Evolutionary conservation across 2,329 filamentous ascomycete species (phyloP).

Genomic region (Apiospora hydei): DNA sequence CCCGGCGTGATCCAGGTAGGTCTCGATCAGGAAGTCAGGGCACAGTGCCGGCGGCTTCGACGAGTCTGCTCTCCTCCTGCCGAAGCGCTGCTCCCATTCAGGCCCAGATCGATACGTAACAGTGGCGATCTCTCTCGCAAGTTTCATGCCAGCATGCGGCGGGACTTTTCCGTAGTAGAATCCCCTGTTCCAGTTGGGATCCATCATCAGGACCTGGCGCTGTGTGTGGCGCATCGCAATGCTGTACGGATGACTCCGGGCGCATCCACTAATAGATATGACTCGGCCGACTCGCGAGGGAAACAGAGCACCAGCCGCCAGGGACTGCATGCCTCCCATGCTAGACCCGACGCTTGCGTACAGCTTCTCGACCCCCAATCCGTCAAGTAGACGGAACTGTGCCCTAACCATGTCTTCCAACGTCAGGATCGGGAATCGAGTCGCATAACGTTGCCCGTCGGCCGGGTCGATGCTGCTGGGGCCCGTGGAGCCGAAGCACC

Average conservation of each 20-base stretch:
- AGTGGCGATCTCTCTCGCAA: slow-evolving; percentile 95
- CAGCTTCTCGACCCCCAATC: slow-evolving; percentile 76
- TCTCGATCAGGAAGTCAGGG: slow-evolving; percentile 96
- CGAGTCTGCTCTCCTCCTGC: slow-evolving; percentile 83
- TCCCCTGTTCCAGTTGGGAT: slow-evolving; percentile 94
- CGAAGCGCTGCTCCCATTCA: slow-evolving; percentile 97
- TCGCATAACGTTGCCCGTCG: slow-evolving; percentile 88
- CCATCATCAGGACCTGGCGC: slow-evolving; percentile 98
- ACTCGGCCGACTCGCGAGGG: slow-evolving; percentile 82
- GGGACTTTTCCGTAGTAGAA: slow-evolving; percentile 92
- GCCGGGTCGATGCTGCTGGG: slow-evolving; percentile 88
- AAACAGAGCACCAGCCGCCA: slow-evolving; percentile 86
- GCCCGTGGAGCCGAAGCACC: slow-evolving; percentile 95
- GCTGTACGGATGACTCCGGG: slow-evolving; percentile 93
- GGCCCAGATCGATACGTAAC: slow-evolving; percentile 96
- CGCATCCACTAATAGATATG: slow-evolving; percentile 91
- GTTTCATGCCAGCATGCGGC: slow-evolving; percentile 96
- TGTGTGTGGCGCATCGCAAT: slow-evolving; percentile 99
- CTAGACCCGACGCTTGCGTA: slow-evolving; percentile 94
- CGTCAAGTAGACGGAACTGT: slow-evolving; percentile 88
- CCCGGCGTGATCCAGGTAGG: slow-evolving; percentile 95
- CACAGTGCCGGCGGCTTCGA: slow-evolving; percentile 91
- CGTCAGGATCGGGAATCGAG: slow-evolving; percentile 92
- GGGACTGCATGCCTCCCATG: slow-evolving; percentile 98
- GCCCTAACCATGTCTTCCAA: slow-evolving; percentile 98